Conservation (phyloP, 805 yeast species). For the Gaillardinia entomophila region DNA sequence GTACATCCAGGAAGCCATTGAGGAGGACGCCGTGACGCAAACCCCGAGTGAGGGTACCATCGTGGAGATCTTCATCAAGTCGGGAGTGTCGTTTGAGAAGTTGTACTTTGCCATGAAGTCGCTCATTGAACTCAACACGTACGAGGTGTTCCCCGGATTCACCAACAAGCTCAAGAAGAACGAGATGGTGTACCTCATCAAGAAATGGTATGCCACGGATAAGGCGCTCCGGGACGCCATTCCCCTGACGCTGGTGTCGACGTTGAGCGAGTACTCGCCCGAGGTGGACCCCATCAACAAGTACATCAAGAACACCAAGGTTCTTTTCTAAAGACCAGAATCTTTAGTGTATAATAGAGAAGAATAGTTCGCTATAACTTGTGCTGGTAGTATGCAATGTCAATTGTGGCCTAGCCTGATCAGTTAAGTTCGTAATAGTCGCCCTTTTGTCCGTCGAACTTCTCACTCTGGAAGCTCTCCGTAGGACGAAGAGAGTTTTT, state of each 20-base stretch:
- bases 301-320: conserved; percentile 13
- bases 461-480: conserved; percentile 21
- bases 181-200: conserved; percentile 61
- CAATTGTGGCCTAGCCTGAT: neutral
- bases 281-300: conserved; percentile 52
- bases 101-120: conserved; percentile 60
- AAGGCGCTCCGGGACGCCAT: conserved; percentile 56
- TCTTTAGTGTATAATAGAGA: neutral
- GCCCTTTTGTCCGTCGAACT: conserved; percentile 34
- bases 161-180: conserved; percentile 27
- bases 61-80: conserved; percentile 55
- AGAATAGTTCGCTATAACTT: neutral
- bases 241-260: conserved; percentile 38
- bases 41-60: conserved; percentile 48
- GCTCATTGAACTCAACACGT: conserved; percentile 53
- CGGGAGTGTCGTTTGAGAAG: conserved; percentile 61
- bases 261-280: conserved; percentile 41
- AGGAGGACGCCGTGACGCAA: conserved; percentile 26
- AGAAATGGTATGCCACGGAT: conserved; percentile 63
- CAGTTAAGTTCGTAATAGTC: conserved; percentile 39
- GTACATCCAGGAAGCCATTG: conserved; percentile 38
- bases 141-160: conserved; percentile 47
- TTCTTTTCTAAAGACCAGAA: conserved; percentile 6
- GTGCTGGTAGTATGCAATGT: too few species aligned
- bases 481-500: conserved; percentile 24